Evolutionary conservation across 129 eudicot species (phyloP).

Genomic region (Flaveria brownii): DNA sequence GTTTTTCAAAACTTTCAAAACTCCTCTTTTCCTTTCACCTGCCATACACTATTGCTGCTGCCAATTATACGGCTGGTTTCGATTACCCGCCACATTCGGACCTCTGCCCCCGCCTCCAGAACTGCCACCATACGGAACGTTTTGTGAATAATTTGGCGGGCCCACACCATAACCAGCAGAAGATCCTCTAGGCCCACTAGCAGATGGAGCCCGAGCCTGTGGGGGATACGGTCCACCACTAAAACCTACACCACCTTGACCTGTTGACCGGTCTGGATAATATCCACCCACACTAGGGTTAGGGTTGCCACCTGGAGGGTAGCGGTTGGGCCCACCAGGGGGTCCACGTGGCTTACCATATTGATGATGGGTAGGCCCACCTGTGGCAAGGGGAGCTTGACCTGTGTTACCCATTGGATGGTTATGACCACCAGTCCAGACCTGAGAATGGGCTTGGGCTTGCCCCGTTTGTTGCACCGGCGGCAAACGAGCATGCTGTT

Average conservation of each 20-base stretch:
- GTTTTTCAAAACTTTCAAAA: conserved; percentile 27
- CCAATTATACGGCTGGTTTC: conserved; percentile 72
- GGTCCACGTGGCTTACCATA: conserved; percentile 76
- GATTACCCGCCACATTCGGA: conserved; percentile 51
- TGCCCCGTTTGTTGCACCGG: conserved; percentile 79
- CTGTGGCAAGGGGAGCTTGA: conserved; percentile 54
- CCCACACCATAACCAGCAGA: conserved; percentile 51
- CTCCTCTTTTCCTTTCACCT: conserved; percentile 26
- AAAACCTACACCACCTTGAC: conserved; percentile 61
- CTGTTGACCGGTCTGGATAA: conserved; percentile 61
- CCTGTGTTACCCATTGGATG: conserved; percentile 49
- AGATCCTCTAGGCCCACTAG: conserved; percentile 51
- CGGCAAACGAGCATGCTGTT: conserved; percentile 65
- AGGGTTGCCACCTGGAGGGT: conserved; percentile 68
- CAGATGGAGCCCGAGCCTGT: conserved; percentile 55
- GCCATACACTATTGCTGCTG: conserved; percentile 44
- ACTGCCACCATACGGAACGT: conserved; percentile 54
- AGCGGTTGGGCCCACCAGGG: conserved; percentile 72
- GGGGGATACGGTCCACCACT: conserved; percentile 56
- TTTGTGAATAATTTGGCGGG: conserved; percentile 61
- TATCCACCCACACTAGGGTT: conserved; percentile 51
- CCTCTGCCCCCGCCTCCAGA: conserved; percentile 56
- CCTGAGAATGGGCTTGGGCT: conserved; percentile 54
- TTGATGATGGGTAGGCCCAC: conserved; percentile 68
- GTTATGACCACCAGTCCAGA: conserved; percentile 56